phyloP scores from a whole-genome alignment of 345 rosid genomes.

The Noccaea caerulescens region DNA sequence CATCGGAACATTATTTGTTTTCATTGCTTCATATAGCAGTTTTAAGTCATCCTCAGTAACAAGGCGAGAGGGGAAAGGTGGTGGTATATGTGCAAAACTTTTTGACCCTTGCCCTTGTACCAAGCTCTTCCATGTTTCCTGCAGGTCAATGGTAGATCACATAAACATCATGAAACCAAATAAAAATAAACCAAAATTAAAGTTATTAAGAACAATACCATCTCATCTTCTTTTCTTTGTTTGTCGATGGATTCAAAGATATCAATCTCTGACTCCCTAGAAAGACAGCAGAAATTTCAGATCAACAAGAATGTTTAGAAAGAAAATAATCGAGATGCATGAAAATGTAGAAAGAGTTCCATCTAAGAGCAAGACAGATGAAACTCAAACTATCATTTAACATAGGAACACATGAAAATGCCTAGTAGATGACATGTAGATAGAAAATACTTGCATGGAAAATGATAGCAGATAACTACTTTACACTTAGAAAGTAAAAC shows the following conservation, averaged over 20 bases:
- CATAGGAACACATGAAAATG: background rate
- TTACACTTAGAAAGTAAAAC: background rate
- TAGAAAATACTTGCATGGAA: background rate
- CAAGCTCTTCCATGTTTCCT: constrained; percentile 80
- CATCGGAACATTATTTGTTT: constrained; percentile 64
- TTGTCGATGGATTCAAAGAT: constrained; percentile 83
- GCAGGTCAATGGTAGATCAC: constrained; percentile 39
- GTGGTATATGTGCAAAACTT: constrained; percentile 52
- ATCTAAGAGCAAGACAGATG: constrained; percentile 8
- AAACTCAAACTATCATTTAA: constrained; percentile 5
- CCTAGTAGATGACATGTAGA: background rate
- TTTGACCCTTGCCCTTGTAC: constrained; percentile 52
- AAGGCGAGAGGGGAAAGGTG: constrained; percentile 79
- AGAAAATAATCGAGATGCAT: background rate
- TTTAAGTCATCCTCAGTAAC: constrained; percentile 84
- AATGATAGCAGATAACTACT: constrained; percentile 6
- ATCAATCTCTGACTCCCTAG: constrained; percentile 92
- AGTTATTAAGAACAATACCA: constrained; percentile 49
- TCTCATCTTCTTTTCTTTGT: constrained; percentile 69
- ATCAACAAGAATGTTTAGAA: background rate
- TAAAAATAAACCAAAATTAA: constrained; percentile 5
- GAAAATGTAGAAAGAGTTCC: constrained; percentile 5
- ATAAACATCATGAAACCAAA: background rate
- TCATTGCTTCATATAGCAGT: constrained; percentile 71
- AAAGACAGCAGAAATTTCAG: constrained; percentile 27